Conservation (phyloP, 2,329 filamentous ascomycete species). For the Acrodontium crateriforme region DNA sequence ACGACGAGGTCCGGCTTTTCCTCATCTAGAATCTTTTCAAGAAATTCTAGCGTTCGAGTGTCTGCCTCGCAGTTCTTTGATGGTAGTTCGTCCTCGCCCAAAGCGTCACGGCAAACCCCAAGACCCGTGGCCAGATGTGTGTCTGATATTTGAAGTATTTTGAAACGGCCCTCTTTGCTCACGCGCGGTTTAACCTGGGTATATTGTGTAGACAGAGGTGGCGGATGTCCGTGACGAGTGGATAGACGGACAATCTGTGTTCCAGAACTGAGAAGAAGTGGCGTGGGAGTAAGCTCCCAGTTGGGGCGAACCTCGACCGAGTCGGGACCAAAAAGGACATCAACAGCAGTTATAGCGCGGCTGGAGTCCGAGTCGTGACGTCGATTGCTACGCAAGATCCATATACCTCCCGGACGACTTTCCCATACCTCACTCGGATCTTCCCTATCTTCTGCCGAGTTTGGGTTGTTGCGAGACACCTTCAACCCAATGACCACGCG, state of each 20-base stretch:
- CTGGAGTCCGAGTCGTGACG: constrained; percentile 62
- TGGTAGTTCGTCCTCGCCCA: constrained; percentile 32
- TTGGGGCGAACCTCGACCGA: constrained; percentile 77
- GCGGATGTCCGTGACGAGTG: constrained; percentile 64
- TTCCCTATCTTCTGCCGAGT: neutral
- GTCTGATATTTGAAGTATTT: constrained; percentile 94
- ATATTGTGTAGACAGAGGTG: too few species aligned
- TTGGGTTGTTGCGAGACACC: constrained; percentile 54
- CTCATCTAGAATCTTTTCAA: constrained; percentile 69
- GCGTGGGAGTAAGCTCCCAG: constrained; percentile 66
- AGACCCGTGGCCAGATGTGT: constrained; percentile 84
- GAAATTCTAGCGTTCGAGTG: constrained; percentile 78
- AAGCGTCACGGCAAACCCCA: constrained; percentile 72
- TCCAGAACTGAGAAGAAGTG: constrained; percentile 54
- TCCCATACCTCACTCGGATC: constrained; percentile 60
- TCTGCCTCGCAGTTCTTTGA: constrained; percentile 67
- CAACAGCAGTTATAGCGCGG: constrained; percentile 62
- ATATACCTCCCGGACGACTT: constrained; percentile 59
- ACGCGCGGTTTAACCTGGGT: constrained; percentile 60
- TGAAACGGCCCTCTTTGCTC: constrained; percentile 81
- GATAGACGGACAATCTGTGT: constrained; percentile 60
- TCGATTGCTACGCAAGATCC: constrained; percentile 64
- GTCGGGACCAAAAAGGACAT: constrained; percentile 80
- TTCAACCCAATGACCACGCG: constrained; percentile 67
- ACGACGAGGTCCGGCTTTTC: constrained; percentile 91